These are phyloP conservation scores for Huntiella savannae DNA, from an alignment of 2,329 filamentous ascomycete genomes.

Conservation along the genomic window DNA sequence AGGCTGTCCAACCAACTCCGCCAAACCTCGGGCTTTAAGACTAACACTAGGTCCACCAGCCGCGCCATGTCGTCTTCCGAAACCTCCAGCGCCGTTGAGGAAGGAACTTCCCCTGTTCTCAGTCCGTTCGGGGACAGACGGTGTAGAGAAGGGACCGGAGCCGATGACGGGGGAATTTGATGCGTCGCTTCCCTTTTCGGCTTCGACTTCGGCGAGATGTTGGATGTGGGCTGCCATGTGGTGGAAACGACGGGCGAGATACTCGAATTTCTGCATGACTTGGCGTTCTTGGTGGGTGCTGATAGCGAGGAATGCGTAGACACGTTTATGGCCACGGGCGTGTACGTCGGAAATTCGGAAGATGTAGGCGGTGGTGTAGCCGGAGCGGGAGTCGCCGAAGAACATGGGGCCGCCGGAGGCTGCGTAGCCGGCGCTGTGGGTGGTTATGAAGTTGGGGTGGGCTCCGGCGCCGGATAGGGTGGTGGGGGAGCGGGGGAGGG, in stretches of 20 bases:
- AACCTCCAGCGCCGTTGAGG: conserved; percentile 31
- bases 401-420: conserved; percentile 47
- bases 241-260: conserved; percentile 42
- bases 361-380: conserved; percentile 52
- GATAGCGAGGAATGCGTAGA: conserved; percentile 47
- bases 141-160: conserved; percentile 16
- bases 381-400: conserved; percentile 44
- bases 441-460: conserved; percentile 30
- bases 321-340: conserved; percentile 47
- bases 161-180: conserved; percentile 20
- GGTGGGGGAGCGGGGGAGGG: conserved; percentile 35
- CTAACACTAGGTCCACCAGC: conserved; percentile 33
- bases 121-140: conserved; percentile 13
- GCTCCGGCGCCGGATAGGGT: conserved; percentile 17
- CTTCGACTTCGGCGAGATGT: conserved; percentile 41
- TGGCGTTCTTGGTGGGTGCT: conserved; percentile 45
- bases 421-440: conserved; percentile 32
- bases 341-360: conserved; percentile 51
- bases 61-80: conserved; percentile 38
- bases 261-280: conserved; percentile 46
- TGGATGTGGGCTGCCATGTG: conserved; percentile 48
- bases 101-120: conserved; percentile 29
- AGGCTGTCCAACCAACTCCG: conserved; percentile 45
- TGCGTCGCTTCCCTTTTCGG: conserved; percentile 32
- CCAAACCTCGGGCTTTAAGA: conserved; percentile 39